Evolutionary conservation across 306 rosid species (phyloP), one percentile per base, ranked within the genome.

Genomic region (Spatholobus suberectus): DNA sequence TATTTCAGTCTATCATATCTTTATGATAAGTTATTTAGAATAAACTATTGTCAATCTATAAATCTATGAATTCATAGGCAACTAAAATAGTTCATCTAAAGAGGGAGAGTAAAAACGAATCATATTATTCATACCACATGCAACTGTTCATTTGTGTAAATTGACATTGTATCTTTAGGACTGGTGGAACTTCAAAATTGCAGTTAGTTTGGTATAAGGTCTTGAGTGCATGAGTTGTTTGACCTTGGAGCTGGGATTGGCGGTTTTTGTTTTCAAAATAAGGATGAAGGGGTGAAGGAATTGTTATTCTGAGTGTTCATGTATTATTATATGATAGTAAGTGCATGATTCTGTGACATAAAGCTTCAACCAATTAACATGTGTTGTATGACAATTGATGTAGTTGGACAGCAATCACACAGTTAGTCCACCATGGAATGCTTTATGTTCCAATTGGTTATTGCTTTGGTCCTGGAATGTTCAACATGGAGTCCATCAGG

Each of bases 401-500:
- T 88, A 90, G 97, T 5, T 90, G 93, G 92, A 92, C 97, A 75
- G 95, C 97, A 66, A 85, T 91, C 70, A 91, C 90, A 78, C 90
- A 91, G 37, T 82, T 93, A 81, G 95, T 84, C 63, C 94, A 93
- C 84, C 97, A 93, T 67, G 97, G 97, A 5, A 93, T 93, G 97
- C 58, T 93, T 2, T 93, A 88, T 83, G 92, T 91, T 70, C 95
- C 97, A 6, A 89, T 91, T 61, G 97, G 95, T 4, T 91, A 90
- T 62, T 84, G 88, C 27, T 93, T 91, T 29, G 95, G 95, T 24
- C 90, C 92, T 38, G 90, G 86, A 74, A 90, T 91, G 94, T 88
- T 84, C 11, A 79, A 86, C 47, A 55, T 90, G 89, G 91, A 90
- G 4, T 86, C 90, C 44, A 55, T 89, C 9, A 89, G 87, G 83